Evolutionary conservation across 164 flowering plant genomes (phyloP), one percentile per base, ranked within the genome.

Genomic region (Warburgia ugandensis): DNA sequence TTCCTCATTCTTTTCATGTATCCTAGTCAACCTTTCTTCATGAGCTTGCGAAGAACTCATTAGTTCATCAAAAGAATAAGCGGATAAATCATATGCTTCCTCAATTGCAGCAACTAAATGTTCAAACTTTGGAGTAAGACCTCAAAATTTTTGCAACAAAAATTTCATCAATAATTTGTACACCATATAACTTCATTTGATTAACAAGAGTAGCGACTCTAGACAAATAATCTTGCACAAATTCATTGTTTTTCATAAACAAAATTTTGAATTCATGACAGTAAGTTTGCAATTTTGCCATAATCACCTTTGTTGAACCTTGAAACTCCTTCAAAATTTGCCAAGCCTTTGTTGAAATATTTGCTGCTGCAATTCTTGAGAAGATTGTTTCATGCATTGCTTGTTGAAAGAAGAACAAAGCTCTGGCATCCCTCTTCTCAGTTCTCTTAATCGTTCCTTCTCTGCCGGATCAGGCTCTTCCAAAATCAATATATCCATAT

Each of bases 281-380:
- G 41, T 37, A 37, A 37, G 41, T n/a, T 1, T 37, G 41, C 41
- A 37, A 37, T 37, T 37, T 37, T 37, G n/a, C 41, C 41, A 14
- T 37, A 37, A 37, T 37, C n/a, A n/a, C n/a, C n/a, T n/a, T n/a
- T n/a, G n/a, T n/a, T n/a, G n/a, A n/a, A n/a, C n/a, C n/a, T n/a
- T 37, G 41, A 37, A 37, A 37, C 41, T 37, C 41, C 41, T 37
- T 37, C 41, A 37, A 37, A 37, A 37, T 37, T 14, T 37, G 16
- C 16, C 5, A 37, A 17, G 41, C 41, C 41, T 14, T 17, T 5
- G n/a, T 10, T n/a, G 41, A 37, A 5, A 17, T 37, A 10, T 0
- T 37, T 37, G 2, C 41, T 37, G n/a, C 16, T 37, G 41, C 41
- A 37, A 37, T 1, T 37, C 41, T 37, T 37, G 41, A 37, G n/a